Evolutionary conservation across 139 green algal genomes (phyloP).

Genomic region (Chlamydomonas eustigma): DNA sequence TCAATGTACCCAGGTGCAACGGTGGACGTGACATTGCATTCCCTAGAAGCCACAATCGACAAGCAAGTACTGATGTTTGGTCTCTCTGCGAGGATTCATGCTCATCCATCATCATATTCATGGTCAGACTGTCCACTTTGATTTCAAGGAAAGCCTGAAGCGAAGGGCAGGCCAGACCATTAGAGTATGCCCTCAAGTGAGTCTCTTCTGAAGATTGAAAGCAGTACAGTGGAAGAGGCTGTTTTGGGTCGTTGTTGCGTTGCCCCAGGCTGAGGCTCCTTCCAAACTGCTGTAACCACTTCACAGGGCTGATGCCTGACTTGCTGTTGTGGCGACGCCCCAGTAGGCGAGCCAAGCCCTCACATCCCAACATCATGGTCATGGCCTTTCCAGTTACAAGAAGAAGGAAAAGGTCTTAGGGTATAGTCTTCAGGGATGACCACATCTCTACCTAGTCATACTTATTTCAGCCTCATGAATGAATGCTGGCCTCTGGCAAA

Average conservation of each 20-base stretch:
- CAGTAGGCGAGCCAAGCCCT: constrained; percentile 16
- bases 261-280: constrained; percentile 32
- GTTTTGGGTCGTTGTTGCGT: constrained; percentile 7
- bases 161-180: constrained; percentile 9
- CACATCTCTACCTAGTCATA: too few species aligned
- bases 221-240: not conserved
- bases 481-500: too few species aligned
- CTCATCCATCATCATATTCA: not conserved
- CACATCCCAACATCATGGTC: constrained; percentile 28
- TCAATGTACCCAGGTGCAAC: not conserved
- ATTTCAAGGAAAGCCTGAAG: constrained; percentile 18
- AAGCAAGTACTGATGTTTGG: not conserved
- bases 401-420: too few species aligned
- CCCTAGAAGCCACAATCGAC: not conserved
- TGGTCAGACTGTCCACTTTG: not conserved
- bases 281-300: constrained; percentile 44
- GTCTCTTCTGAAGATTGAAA: not conserved
- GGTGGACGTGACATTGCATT: constrained; percentile 9
- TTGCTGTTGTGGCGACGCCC: constrained; percentile 29
- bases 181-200: not conserved
- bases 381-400: constrained; percentile 19
- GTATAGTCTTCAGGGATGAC: too few species aligned
- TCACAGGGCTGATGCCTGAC: constrained; percentile 27
- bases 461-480: too few species aligned
- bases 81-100: not conserved